A percentile compares a stretch with the other conserved stretches of the same genome.
These are phyloP conservation scores for Suhomyces terraborum DNA, from an alignment of 1,139 yeast species.

Conservation along the genomic window DNA sequence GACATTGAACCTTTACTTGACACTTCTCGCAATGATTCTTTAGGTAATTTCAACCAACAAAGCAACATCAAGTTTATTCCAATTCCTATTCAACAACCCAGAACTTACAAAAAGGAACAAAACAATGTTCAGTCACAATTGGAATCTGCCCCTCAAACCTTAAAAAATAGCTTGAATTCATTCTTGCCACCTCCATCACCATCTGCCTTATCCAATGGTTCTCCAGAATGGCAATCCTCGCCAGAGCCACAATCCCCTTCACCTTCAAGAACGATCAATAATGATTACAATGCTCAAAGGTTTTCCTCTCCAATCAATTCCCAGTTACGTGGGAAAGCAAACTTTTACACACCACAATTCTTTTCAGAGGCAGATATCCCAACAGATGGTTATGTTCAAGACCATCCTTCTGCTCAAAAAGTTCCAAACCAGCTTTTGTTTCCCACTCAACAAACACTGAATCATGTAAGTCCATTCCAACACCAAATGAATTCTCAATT, in stretches of 20 bases:
- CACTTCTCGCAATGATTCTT: neutral
- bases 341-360: conserved; percentile 44
- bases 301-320: conserved; percentile 35
- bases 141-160: conserved; percentile 10
- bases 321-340: conserved; percentile 22
- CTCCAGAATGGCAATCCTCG: conserved; percentile 43
- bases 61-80: conserved; percentile 37
- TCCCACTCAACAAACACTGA: conserved; percentile 4
- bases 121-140: conserved; percentile 7
- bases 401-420: conserved; percentile 15
- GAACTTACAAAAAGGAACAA: conserved; percentile 17
- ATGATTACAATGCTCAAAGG: conserved; percentile 13
- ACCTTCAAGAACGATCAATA: conserved; percentile 15
- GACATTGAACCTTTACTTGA: conserved; percentile 44
- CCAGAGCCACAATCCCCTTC: conserved; percentile 48
- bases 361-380: conserved; percentile 32
- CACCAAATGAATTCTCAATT: conserved; percentile 10
- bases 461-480: conserved; percentile 12
- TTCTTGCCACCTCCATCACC: conserved; percentile 48
- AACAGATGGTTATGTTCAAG: conserved; percentile 6
- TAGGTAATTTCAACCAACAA: conserved; percentile 9
- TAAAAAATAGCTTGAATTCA: conserved; percentile 22
- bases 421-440: conserved; percentile 4
- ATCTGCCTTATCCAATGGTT: conserved; percentile 40
- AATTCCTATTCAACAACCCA: conserved; percentile 45